These are phyloP conservation scores for Mycena indigotica DNA, from an alignment of 768 basidiomycete species.

Conservation along the genomic window DNA sequence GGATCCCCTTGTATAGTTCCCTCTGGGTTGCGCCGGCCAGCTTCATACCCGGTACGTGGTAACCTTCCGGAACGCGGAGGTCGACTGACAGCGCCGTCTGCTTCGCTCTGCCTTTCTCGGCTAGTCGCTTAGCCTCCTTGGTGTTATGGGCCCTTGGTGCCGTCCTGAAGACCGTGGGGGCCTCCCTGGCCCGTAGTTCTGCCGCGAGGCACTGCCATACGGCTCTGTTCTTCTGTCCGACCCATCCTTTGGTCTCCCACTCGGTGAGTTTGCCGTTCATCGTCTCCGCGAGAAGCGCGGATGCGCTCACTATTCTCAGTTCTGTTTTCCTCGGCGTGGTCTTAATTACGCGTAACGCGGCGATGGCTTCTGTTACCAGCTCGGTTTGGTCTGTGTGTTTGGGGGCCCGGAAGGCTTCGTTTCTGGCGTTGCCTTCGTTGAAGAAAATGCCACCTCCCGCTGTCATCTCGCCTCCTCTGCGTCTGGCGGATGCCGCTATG, in stretches of 20 bases:
- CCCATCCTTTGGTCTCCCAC: conserved; percentile 7
- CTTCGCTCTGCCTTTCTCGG: background rate
- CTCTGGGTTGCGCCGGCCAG: background rate
- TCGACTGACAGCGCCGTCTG: background rate
- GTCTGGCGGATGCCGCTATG: too few relatives aligned
- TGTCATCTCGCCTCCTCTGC: too few relatives aligned
- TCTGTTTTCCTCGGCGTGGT: background rate
- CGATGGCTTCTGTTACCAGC: background rate
- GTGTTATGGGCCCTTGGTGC: background rate
- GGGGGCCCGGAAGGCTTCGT: background rate
- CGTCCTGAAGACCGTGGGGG: background rate
- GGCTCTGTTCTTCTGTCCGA: background rate
- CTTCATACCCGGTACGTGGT: background rate
- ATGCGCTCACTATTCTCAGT: background rate
- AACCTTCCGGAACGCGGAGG: background rate
- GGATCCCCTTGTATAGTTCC: background rate
- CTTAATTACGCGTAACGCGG: background rate
- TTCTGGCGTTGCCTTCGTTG: background rate
- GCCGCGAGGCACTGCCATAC: conserved; percentile 1
- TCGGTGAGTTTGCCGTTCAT: background rate
- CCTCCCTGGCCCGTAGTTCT: background rate
- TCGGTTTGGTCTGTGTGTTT: background rate
- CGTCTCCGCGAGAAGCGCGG: background rate
- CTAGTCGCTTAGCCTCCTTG: background rate
- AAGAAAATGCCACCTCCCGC: background rate